Base-by-base conservation (phyloP, 495 filamentous ascomycete genomes). In the Lasiosphaeria hispida region DNA sequence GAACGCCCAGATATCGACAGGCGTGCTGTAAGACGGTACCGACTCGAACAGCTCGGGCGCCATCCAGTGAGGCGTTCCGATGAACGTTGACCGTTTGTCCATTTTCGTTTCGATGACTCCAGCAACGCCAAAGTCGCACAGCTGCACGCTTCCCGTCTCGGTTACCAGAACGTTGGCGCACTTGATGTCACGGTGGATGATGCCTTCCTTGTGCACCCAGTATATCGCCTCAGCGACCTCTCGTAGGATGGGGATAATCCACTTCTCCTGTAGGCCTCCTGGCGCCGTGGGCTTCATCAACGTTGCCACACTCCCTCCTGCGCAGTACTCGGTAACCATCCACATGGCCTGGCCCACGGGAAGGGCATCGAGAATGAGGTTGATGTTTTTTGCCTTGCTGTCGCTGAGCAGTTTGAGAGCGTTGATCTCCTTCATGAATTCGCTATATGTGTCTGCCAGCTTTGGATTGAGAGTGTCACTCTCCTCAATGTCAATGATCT, bases 61-160 rank as follows among this genome's bases (percentile, higher is more conserved):
- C 92, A 97, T 96, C 91, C 93, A 98, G 73, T 96, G 85, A 13
- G 90, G 90, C 6, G 94, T 97, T 9, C 94, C 94, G 43, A 98
- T 89, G 69, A 96, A 91, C 0, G 94, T 98, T 3, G 87, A 88
- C 30, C 94, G 79, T 71, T 97, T 98, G 63, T 94, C 88, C 41
- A 85, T 67, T 56, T 88, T 89, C 10, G 84, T 89, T 62, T 96
- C 90, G 40, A 96, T 78, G 54, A 95, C 80, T 47, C 90, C 93
- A 17, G 93, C 89, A 52, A 98, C 91, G 55, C 94, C 94, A 70
- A 97, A 98, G 67, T 98, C 94, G 68, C 94, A 96, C 19, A 98
- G 84, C 66, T 97, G 90, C 10, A 97, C 80, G 17, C 80, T 80
- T 4, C 94, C 94, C 57, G 90, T 83, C 70, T 97, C 93, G 30